phyloP scores from a whole-genome alignment of 176 grass and related monocot species.

The Coix lacrymajobi region DNA sequence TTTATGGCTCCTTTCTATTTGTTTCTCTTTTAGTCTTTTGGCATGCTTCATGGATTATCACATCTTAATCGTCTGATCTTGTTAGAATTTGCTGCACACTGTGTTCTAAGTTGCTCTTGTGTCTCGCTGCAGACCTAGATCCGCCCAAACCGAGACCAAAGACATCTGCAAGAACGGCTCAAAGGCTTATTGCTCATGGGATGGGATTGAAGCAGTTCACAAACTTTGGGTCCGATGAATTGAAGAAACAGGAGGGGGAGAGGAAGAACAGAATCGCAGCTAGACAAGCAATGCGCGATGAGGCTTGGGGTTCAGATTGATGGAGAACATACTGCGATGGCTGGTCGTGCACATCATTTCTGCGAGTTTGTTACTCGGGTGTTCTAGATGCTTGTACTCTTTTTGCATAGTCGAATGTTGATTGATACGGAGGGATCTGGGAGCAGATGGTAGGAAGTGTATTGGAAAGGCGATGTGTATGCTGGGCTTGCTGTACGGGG shows the following conservation, averaged over 20 bases:
- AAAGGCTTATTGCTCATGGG: constrained; percentile 73
- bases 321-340: not conserved
- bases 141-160: constrained; percentile 69
- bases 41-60: not conserved
- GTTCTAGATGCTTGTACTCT: not conserved
- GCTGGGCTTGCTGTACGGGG: too few species aligned
- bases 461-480: not conserved
- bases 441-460: not conserved
- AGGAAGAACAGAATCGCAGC: constrained; percentile 61
- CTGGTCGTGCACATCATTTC: not conserved
- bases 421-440: not conserved
- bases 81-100: not conserved
- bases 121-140: constrained; percentile 57
- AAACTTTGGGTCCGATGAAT: constrained; percentile 31
- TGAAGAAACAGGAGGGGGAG: constrained; percentile 70
- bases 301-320: constrained; percentile 82
- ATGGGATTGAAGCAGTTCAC: constrained; percentile 66
- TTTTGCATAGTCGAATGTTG: not conserved
- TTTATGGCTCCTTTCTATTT: not conserved
- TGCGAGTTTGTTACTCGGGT: not conserved
- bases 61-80: not conserved
- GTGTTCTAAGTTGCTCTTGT: not conserved
- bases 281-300: constrained; percentile 58
- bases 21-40: not conserved
- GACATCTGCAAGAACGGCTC: constrained; percentile 72